Evolutionary conservation across 2,329 filamentous ascomycete species (phyloP).

Genomic region (Madurella fahalii): DNA sequence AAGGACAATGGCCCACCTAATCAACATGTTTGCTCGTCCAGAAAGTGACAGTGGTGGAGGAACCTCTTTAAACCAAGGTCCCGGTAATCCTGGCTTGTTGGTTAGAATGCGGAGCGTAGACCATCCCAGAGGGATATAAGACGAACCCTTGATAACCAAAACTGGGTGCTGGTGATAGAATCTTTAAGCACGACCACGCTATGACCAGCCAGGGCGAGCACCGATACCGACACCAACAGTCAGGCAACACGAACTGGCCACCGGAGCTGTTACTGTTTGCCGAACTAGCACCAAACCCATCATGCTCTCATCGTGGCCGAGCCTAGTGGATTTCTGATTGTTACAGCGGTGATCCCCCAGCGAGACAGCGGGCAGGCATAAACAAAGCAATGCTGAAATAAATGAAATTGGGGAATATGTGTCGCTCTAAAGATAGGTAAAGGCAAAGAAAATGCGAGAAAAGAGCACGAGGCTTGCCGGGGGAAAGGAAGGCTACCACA

Average conservation of each 20-base stretch:
- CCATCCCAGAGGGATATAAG: not conserved
- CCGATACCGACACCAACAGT: not conserved
- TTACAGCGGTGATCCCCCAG: not conserved
- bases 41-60: not conserved
- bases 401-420: not conserved
- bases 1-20: conserved; percentile 13
- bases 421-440: not conserved
- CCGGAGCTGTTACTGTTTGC: not conserved
- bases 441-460: not conserved
- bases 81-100: not conserved
- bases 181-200: not conserved
- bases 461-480: not conserved
- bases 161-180: no score
- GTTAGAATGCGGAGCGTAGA: not conserved
- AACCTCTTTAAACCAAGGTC: not conserved
- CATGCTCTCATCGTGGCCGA: not conserved
- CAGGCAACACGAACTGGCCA: not conserved
- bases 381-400: not conserved
- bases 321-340: not conserved
- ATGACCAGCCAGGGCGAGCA: not conserved
- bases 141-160: not conserved
- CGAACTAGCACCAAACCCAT: not conserved
- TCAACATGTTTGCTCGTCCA: conserved; percentile 8
- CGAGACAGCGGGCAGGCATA: not conserved
- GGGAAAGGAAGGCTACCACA: not conserved